Base-by-base conservation (phyloP, 2,329 filamentous ascomycete genomes). In the Myriosclerotinia curreyana region DNA sequence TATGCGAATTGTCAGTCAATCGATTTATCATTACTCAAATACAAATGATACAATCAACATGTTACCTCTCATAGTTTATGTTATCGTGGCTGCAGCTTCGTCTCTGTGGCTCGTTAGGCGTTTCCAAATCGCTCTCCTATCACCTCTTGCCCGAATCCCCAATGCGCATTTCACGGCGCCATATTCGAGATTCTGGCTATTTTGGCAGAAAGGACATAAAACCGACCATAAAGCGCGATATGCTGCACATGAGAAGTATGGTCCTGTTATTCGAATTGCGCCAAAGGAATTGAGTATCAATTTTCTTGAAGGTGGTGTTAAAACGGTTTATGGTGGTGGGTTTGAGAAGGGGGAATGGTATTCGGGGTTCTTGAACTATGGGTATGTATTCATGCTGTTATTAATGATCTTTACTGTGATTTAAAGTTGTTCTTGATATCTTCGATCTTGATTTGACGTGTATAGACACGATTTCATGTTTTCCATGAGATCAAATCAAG, bases 321-420 rank as follows among this genome's bases (percentile, higher is more conserved):
- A 34, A 17, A 61, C 49, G 3, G 2, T 50, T 3, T 61, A 61
- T 54, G 48, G 31, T 9, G 42, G 50, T 38, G 20, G 12, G 14
- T 55, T 40, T 17, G 56, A 64, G 14, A 61, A 60, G 17, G 28
- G 25, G 34, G 34, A 44, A 8, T 53, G 49, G 22, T 64, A 64
- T 50, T 36, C 31, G 4, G 17, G 25, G 7, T 42, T 58, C 15
- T 42, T 31, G 15, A 50, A 63, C 50, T 56, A 50, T 51, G 44
- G 28, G 52, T 58, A 34, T n/a, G 17, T 15, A 12, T 36, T 14
- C 8, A n/a, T 20, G 17, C 28, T 34, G 5, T 15, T 42, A n/a
- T 31, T 36, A 4, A 31, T 31, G 28, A 31, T 31, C n/a, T n/a
- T n/a, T n/a, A n/a, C n/a, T n/a, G n/a, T n/a, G n/a, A n/a, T n/a